Conservation (phyloP, 768 basidiomycete species). For the Paxillus rubicundulus region DNA sequence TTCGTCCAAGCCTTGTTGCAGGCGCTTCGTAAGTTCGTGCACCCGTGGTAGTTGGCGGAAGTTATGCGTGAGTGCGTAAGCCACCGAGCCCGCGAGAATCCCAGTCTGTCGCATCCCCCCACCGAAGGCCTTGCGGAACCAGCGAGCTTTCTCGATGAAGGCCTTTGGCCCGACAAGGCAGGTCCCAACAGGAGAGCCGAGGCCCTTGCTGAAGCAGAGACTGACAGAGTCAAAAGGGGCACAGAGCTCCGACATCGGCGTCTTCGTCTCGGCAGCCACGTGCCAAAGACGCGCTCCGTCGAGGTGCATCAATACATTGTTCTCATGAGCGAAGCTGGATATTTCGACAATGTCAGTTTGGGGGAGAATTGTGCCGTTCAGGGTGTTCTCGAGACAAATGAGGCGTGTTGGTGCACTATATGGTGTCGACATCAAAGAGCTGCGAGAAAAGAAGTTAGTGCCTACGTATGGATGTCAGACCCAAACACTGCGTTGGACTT, state of each 20-base stretch:
- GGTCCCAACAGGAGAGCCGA: slow-evolving; percentile 85
- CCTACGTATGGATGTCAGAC: slow-evolving; percentile 64
- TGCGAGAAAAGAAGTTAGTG: slow-evolving; percentile 1
- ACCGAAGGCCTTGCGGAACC: slow-evolving; percentile 93
- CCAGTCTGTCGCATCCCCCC: slow-evolving; percentile 96
- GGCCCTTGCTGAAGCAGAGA: slow-evolving; percentile 94
- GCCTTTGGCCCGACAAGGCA: slow-evolving; percentile 78
- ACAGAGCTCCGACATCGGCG: slow-evolving; percentile 70
- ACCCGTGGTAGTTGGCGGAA: slow-evolving; percentile 73
- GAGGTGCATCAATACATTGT: slow-evolving; percentile 79
- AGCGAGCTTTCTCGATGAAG: slow-evolving; percentile 75
- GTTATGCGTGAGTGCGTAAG: slow-evolving; percentile 82
- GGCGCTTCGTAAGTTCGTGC: slow-evolving; percentile 67
- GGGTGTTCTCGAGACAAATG: slow-evolving; percentile 90
- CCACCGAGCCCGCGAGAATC: slow-evolving; percentile 75
- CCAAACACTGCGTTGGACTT: slow-evolving; percentile 60
- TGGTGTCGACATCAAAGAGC: slow-evolving; percentile 5
- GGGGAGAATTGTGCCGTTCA: slow-evolving; percentile 89
- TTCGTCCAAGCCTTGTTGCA: slow-evolving; percentile 69
- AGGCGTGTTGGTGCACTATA: slow-evolving; percentile 78
- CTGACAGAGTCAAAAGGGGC: slow-evolving; percentile 90
- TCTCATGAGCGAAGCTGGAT: slow-evolving; percentile 65
- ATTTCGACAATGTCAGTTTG: slow-evolving; percentile 86
- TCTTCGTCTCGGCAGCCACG: slow-evolving; percentile 74
- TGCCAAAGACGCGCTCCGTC: slow-evolving; percentile 98